These are phyloP conservation scores for Leishmania tarentolae DNA, from an alignment of 208 protist species.

Conservation along the genomic window DNA sequence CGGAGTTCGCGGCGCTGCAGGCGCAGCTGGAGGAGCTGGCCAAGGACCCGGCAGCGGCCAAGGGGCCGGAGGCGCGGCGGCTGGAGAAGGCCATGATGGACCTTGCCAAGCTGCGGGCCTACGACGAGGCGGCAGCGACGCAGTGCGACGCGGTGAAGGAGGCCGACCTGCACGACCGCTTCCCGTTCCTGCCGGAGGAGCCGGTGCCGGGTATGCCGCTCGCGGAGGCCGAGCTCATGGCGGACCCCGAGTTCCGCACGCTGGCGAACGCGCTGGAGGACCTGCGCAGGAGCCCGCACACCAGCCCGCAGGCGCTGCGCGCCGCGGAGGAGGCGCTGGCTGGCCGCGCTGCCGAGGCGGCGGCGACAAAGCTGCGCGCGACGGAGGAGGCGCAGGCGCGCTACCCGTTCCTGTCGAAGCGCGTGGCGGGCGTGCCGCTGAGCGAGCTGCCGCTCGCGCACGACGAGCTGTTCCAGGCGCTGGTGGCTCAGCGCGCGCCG, in stretches of 20 bases:
- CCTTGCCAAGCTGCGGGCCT: conserved; percentile 37
- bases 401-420: conserved; percentile 51
- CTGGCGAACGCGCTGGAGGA: conserved; percentile 42
- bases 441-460: conserved; percentile 37
- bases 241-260: conserved; percentile 47
- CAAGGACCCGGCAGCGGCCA: conserved; percentile 26
- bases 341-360: conserved; percentile 21
- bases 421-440: conserved; percentile 45
- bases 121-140: conserved; percentile 22
- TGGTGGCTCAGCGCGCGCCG: conserved; percentile 25
- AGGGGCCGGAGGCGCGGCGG: conserved; percentile 34
- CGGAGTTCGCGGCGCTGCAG: conserved; percentile 29
- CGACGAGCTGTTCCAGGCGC: conserved; percentile 27
- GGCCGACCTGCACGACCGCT: conserved; percentile 34
- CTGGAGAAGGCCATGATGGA: conserved; percentile 47
- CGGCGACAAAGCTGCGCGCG: conserved; percentile 28
- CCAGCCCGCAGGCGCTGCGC: conserved; percentile 32
- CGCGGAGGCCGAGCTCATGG: conserved; percentile 37
- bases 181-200: conserved; percentile 47
- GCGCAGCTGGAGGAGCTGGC: conserved; percentile 38
- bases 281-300: conserved; percentile 20
- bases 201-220: conserved; percentile 36
- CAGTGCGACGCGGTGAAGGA: conserved; percentile 24
- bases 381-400: conserved; percentile 36
- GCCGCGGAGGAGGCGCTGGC: conserved; percentile 29